Conservation (phyloP, 495 filamentous ascomycete species). For the Penicillium herquei region DNA sequence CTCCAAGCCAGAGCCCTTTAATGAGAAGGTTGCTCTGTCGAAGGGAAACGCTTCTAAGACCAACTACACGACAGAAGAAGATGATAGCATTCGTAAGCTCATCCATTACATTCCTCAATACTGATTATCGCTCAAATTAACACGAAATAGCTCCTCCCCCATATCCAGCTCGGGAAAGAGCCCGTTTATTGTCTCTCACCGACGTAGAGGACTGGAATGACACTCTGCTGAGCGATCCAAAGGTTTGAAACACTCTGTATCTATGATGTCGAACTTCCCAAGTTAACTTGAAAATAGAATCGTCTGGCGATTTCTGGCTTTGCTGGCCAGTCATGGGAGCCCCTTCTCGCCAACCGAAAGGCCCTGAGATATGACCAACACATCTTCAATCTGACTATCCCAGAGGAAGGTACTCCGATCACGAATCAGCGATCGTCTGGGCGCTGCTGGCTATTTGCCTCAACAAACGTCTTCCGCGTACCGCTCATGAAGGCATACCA, state of each 20-base stretch:
- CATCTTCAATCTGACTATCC: conserved; percentile 78
- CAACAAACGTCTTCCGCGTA: conserved; percentile 83
- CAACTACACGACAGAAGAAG: not conserved
- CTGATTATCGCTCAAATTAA: not conserved
- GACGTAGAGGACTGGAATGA: conserved; percentile 21
- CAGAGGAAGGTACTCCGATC: conserved; percentile 76
- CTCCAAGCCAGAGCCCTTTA: not conserved
- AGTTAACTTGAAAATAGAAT: conserved; percentile 35
- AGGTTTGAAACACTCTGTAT: conserved; percentile 11
- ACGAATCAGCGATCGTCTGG: conserved; percentile 80
- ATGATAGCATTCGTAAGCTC: not conserved
- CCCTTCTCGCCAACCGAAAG: conserved; percentile 49
- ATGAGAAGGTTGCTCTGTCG: not conserved
- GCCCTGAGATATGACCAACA: conserved; percentile 63
- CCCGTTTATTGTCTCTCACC: conserved; percentile 10
- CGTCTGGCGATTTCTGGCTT: conserved; percentile 69
- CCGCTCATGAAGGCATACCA: conserved; percentile 78
- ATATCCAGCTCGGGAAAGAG: conserved; percentile 18
- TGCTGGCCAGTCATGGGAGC: conserved; percentile 52
- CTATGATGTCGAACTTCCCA: not conserved
- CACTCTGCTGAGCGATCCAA: conserved; percentile 16
- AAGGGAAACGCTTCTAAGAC: not conserved
- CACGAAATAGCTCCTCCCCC: conserved; percentile 13
- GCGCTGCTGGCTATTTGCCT: conserved; percentile 87
- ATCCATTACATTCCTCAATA: not conserved